Conservation (phyloP, 2,329 filamentous ascomycete genomes). For the Tolypocladium tropicale region DNA sequence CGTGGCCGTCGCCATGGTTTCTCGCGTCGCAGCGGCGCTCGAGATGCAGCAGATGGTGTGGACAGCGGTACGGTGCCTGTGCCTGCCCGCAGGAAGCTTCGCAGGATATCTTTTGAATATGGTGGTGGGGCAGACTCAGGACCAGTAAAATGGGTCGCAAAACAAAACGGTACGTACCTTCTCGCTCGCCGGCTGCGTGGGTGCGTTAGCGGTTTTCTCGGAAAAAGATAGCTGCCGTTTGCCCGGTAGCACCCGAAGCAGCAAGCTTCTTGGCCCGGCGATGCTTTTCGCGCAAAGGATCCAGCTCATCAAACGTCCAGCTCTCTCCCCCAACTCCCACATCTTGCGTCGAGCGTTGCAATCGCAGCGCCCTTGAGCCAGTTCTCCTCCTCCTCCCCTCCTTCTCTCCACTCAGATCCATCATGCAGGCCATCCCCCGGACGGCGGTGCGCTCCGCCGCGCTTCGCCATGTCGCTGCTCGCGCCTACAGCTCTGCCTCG, state of each 20-base stretch:
- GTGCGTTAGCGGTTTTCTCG: conserved; percentile 2
- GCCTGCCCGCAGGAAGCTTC: no score
- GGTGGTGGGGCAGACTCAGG: neutral
- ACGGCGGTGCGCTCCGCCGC: conserved; percentile 55
- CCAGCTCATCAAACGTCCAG: conserved; percentile 7
- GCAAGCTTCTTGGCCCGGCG: conserved; percentile 4
- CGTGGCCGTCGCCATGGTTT: conserved; percentile 40
- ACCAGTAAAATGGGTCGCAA: neutral
- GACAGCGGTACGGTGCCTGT: no score
- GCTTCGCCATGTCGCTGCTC: conserved; percentile 54
- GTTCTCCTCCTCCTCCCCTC: conserved; percentile 4
- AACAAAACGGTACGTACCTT: neutral
- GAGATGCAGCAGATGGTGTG: neutral
- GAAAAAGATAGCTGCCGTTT: conserved; percentile 13
- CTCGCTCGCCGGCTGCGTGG: neutral
- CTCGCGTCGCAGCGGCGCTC: neutral
- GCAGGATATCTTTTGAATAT: neutral
- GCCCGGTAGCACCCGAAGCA: conserved; percentile 11
- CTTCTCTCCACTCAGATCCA: conserved; percentile 18
- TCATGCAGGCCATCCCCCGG: conserved; percentile 80
- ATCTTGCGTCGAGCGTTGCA: conserved; percentile 9
- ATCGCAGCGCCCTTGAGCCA: conserved; percentile 5
- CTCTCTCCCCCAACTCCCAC: conserved; percentile 9
- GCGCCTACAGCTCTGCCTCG: conserved; percentile 60
- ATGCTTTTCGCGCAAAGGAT: conserved; percentile 8